Evolutionary conservation across 108 stramenopile genomes (phyloP).

Genomic region (Cyclotella choctawhatcheeana): DNA sequence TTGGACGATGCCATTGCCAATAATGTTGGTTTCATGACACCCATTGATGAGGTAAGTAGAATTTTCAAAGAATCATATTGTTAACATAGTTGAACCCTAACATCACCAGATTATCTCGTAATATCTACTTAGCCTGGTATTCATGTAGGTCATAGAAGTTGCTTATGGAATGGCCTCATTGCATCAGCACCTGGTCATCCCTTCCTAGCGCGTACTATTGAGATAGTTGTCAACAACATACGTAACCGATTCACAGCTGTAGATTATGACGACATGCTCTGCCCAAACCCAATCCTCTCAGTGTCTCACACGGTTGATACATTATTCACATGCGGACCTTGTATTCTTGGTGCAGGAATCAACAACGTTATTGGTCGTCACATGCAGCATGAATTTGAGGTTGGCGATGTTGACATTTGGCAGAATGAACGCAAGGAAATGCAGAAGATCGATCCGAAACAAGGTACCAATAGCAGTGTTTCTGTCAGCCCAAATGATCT

Average conservation of each 20-base stretch:
- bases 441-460: constrained; percentile 39
- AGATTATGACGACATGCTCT: constrained; percentile 74
- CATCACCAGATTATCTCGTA: too few relatives aligned
- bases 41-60: constrained; percentile 62
- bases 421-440: constrained; percentile 35
- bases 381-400: constrained; percentile 69
- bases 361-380: constrained; percentile 80
- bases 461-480: constrained; percentile 22
- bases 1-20: constrained; percentile 73
- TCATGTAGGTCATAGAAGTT: constrained; percentile 64
- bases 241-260: constrained; percentile 82
- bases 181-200: constrained; percentile 87
- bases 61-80: too few relatives aligned
- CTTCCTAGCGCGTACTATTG: constrained; percentile 77
- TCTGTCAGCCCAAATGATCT: constrained; percentile 32
- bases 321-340: constrained; percentile 83
- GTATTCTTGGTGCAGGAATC: constrained; percentile 74
- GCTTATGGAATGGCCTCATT: constrained; percentile 91
- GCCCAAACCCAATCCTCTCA: constrained; percentile 71
- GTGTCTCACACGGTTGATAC: constrained; percentile 79
- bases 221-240: constrained; percentile 86
- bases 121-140: constrained; percentile 75
- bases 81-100: too few relatives aligned
- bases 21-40: constrained; percentile 86
- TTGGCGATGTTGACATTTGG: constrained; percentile 73